A percentile compares a stretch with the other conserved stretches of the same genome.
These are phyloP conservation scores for Tremellales sp. DNA, from an alignment of 1,284 basidiomycete species.

Conservation along the genomic window DNA sequence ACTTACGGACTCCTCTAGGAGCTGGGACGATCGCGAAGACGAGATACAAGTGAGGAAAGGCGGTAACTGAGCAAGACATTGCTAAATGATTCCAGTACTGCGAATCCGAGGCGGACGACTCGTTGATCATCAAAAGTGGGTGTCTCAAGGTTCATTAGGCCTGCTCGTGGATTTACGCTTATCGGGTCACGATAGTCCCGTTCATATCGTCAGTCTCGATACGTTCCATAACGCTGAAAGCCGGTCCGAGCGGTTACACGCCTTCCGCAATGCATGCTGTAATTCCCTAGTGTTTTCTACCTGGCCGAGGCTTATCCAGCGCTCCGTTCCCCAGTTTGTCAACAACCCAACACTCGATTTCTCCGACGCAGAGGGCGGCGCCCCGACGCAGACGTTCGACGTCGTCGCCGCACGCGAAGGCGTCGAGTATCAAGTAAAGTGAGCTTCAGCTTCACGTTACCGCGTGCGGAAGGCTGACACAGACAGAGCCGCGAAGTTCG, in stretches of 20 bases:
- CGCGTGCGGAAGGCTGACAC: neutral
- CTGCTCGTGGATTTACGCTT: neutral
- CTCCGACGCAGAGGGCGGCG: conserved; percentile 34
- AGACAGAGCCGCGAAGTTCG: conserved; percentile 46
- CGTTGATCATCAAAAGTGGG: conserved; percentile 45
- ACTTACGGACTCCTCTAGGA: conserved; percentile 9
- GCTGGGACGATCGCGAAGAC: conserved; percentile 42
- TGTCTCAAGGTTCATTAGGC: neutral
- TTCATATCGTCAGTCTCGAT: conserved; percentile 46
- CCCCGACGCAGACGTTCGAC: conserved; percentile 39
- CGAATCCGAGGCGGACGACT: conserved; percentile 48
- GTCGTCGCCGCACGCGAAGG: conserved; percentile 34
- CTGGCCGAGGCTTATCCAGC: neutral
- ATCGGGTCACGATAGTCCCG: conserved; percentile 32
- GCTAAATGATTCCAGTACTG: conserved; percentile 17
- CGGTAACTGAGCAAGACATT: neutral
- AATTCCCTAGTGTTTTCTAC: conserved; percentile 13
- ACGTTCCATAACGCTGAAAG: conserved; percentile 45
- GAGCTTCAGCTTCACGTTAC: conserved; percentile 8
- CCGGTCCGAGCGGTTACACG: conserved; percentile 40
- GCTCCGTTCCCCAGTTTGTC: conserved; percentile 22
- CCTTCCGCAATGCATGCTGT: conserved; percentile 41
- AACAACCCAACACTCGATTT: conserved; percentile 46
- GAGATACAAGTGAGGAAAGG: conserved; percentile 33
- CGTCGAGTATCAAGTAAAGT: conserved; percentile 49